phyloP scores from a whole-genome alignment of 257 asterid species.

The Henckelia pumila region DNA sequence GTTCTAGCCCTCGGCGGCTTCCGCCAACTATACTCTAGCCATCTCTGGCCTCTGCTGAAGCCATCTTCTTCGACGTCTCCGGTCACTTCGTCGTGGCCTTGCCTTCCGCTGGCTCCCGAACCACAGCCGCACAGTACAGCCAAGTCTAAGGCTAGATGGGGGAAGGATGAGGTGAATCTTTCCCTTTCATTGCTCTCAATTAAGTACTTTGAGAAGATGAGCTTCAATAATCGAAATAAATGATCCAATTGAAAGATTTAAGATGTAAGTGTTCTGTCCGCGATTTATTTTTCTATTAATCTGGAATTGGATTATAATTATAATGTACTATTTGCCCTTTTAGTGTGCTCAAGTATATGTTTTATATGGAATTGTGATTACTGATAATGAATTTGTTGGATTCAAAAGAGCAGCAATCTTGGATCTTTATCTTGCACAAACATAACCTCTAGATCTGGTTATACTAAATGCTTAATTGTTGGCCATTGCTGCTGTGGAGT shows the following conservation, averaged over 20 bases:
- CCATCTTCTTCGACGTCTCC: constrained; percentile 45
- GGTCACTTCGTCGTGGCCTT: constrained; percentile 50
- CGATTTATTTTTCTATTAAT: no score
- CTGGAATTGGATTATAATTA: background rate
- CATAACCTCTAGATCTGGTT: no score
- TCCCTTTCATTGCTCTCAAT: constrained; percentile 85
- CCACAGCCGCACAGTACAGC: constrained; percentile 26
- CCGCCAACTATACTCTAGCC: constrained; percentile 76
- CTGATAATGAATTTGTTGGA: no score
- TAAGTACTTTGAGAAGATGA: constrained; percentile 84
- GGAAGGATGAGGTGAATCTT: constrained; percentile 91
- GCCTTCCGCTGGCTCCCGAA: constrained; percentile 49
- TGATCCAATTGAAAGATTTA: constrained; percentile 11
- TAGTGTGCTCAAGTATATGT: background rate
- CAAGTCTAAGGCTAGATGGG: constrained; percentile 72
- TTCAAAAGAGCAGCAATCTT: no score
- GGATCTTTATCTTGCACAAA: background rate
- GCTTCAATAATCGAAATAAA: constrained; percentile 50
- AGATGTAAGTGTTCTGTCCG: background rate
- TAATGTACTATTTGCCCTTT: background rate
- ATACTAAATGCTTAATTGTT: no score
- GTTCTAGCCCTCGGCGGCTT: constrained; percentile 91
- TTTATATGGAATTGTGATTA: background rate
- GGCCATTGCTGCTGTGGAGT: background rate
- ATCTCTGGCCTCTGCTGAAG: constrained; percentile 78